A percentile compares a stretch with the other conserved stretches of the same genome.
phyloP scores from a whole-genome alignment of 1,284 basidiomycete species.

The Abortiporus biennis region DNA sequence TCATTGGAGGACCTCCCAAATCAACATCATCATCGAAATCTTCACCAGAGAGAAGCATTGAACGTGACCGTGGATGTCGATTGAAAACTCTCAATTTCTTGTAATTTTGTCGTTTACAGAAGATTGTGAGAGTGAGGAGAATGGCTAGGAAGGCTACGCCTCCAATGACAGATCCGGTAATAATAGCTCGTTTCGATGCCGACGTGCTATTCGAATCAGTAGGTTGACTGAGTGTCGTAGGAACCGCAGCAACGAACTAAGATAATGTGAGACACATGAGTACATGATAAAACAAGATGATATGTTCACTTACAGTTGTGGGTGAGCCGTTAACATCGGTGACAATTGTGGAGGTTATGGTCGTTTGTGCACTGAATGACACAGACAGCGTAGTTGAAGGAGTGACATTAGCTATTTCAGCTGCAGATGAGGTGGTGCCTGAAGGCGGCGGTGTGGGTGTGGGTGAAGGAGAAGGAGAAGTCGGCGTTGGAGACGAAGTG shows the following conservation, averaged over 20 bases:
- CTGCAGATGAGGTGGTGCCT: not conserved
- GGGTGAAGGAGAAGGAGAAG: not conserved
- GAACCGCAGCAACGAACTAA: constrained; percentile 21
- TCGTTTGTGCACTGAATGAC: constrained; percentile 13
- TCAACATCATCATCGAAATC: constrained; percentile 36
- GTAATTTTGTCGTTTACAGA: constrained; percentile 33
- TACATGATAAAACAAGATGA: not conserved
- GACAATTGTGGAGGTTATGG: constrained; percentile 19
- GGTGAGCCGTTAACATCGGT: constrained; percentile 17
- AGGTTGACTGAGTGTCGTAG: constrained; percentile 17
- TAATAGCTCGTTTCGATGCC: constrained; percentile 31
- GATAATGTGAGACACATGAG: not conserved
- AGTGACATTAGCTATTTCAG: not conserved
- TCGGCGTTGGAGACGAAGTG: not conserved
- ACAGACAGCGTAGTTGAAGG: not conserved
- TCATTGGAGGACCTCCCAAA: constrained; percentile 22
- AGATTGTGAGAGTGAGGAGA: constrained; percentile 33
- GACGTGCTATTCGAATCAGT: constrained; percentile 7
- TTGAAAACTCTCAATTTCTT: constrained; percentile 34
- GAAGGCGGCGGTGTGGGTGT: not conserved
- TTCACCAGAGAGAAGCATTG: constrained; percentile 37
- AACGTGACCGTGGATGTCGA: constrained; percentile 30
- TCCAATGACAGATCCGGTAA: constrained; percentile 41
- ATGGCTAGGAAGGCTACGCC: constrained; percentile 33
- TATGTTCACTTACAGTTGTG: constrained; percentile 18